Evolutionary conservation across 169 alveolate species (phyloP).

Genomic region (Cryptosporidium meleagridis): DNA sequence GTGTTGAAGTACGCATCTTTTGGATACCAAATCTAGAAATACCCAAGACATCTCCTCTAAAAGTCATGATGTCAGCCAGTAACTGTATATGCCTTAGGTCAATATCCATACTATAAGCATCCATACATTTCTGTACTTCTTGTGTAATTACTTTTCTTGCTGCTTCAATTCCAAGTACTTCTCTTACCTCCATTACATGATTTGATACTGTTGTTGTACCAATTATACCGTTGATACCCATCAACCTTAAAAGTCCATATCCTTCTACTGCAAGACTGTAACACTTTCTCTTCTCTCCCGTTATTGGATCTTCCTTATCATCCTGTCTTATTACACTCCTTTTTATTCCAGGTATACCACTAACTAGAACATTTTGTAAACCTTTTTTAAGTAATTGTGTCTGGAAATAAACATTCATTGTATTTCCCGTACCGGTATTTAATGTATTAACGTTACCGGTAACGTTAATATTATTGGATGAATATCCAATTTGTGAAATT

Average conservation of each 20-base stretch:
- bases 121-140: slow-evolving; percentile 93
- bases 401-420: slow-evolving; percentile 85
- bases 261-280: slow-evolving; percentile 94
- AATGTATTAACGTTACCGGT: not conserved
- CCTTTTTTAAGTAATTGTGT: slow-evolving; percentile 80
- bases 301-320: slow-evolving; percentile 26
- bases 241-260: slow-evolving; percentile 90
- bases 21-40: slow-evolving; percentile 96
- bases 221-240: slow-evolving; percentile 93
- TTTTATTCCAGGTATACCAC: slow-evolving; percentile 79
- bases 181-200: slow-evolving; percentile 93
- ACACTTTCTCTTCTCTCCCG: slow-evolving; percentile 33
- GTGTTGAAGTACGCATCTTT: slow-evolving; percentile 96
- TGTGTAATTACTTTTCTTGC: slow-evolving; percentile 94
- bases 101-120: slow-evolving; percentile 92
- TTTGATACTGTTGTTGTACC: slow-evolving; percentile 89
- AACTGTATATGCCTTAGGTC: slow-evolving; percentile 96
- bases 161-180: slow-evolving; percentile 96
- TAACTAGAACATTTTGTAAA: slow-evolving; percentile 76
- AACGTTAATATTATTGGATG: not conserved
- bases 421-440: slow-evolving; percentile 84
- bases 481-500: not conserved
- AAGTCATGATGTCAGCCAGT: slow-evolving; percentile 98
- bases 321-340: slow-evolving; percentile 82
- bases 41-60: slow-evolving; percentile 94